Evolutionary conservation across 306 rosid species (phyloP).

Genomic region (Pyrus betulifolia): DNA sequence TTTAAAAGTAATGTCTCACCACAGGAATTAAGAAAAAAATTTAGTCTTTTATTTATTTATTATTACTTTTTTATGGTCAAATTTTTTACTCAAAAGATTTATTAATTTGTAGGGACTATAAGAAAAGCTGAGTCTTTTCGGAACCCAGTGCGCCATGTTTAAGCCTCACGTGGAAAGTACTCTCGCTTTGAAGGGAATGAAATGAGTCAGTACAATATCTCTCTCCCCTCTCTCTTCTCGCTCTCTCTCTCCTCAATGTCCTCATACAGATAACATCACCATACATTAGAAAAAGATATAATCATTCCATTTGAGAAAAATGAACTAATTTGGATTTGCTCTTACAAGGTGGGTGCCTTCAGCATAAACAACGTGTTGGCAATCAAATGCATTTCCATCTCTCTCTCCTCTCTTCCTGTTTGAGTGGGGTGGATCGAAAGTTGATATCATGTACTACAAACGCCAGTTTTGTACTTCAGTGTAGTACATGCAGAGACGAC

Average conservation of each 20-base stretch:
- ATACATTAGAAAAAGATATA: neutral
- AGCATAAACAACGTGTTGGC: too few species aligned
- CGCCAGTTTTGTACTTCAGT: neutral
- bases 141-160: neutral
- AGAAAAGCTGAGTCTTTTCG: neutral
- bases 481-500: conserved; percentile 7
- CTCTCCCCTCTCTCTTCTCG: too few species aligned
- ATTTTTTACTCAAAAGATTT: neutral
- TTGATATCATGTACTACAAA: neutral
- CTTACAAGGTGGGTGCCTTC: too few species aligned
- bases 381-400: too few species aligned
- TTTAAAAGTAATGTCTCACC: too few species aligned
- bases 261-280: neutral
- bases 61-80: too few species aligned
- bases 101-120: neutral
- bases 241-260: neutral
- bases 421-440: neutral
- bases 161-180: neutral
- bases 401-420: too few species aligned
- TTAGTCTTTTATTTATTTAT: too few species aligned
- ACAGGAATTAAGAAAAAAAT: too few species aligned
- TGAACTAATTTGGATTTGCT: too few species aligned
- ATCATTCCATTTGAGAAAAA: neutral
- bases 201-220: too few species aligned
- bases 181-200: neutral